These are phyloP conservation scores for Pezicula carpinea DNA, from an alignment of 2,329 filamentous ascomycete genomes.

Conservation along the genomic window DNA sequence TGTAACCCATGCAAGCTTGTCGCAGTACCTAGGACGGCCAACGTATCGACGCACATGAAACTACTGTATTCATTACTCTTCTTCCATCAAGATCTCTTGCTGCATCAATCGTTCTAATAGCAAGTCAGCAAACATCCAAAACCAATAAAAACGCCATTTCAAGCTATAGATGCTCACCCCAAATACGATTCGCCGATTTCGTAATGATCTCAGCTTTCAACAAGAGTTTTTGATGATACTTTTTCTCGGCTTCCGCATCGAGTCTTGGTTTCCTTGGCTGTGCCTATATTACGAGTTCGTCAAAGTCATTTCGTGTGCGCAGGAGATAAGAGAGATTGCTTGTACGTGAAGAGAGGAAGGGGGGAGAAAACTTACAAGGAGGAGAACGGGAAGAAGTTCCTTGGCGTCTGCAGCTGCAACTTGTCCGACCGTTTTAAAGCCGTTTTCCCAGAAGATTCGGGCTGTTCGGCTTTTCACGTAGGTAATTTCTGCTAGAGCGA, in stretches of 20 bases:
- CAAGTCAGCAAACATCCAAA: no score
- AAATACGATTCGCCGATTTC: slow-evolving; percentile 63
- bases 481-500: slow-evolving; percentile 66
- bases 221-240: slow-evolving; percentile 59
- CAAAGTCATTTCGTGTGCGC: no score
- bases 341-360: no score
- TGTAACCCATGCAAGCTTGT: no score
- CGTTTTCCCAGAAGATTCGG: slow-evolving; percentile 70
- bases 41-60: no score
- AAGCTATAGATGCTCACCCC: no score
- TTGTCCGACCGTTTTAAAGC: slow-evolving; percentile 62
- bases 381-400: slow-evolving; percentile 66
- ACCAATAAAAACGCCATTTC: no score
- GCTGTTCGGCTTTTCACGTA: slow-evolving; percentile 76
- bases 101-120: not conserved
- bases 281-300: slow-evolving; percentile 47
- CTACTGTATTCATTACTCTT: not conserved
- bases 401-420: slow-evolving; percentile 65
- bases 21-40: no score
- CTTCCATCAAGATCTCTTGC: not conserved
- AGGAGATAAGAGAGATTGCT: no score
- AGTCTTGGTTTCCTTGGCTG: slow-evolving; percentile 61
- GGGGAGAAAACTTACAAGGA: slow-evolving; percentile 46
- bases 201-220: slow-evolving; percentile 65
- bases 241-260: slow-evolving; percentile 51